phyloP scores from a whole-genome alignment of 768 basidiomycete species.

The Amanita thiersii region DNA sequence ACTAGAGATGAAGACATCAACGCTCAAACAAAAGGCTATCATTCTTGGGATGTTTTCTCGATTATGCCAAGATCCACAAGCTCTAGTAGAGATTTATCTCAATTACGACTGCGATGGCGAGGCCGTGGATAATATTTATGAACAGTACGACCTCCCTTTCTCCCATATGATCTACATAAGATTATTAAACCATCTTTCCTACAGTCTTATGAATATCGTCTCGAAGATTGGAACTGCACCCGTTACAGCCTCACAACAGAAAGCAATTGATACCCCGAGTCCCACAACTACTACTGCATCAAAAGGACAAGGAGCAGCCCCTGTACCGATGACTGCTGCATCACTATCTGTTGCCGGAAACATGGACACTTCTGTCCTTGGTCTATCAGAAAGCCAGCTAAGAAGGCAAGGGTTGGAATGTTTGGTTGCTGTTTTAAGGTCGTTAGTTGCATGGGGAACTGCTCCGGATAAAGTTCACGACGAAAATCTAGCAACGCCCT shows the following conservation, averaged over 20 bases:
- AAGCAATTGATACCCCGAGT: constrained; percentile 49
- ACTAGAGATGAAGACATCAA: constrained; percentile 95
- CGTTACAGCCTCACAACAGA: constrained; percentile 37
- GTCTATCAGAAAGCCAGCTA: constrained; percentile 76
- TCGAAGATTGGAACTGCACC: constrained; percentile 78
- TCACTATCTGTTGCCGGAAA: constrained; percentile 58
- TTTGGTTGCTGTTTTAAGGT: constrained; percentile 79
- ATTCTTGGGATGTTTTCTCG: constrained; percentile 84
- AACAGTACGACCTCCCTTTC: constrained; percentile 66
- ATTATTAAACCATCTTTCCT: no score
- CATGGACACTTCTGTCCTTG: constrained; percentile 59
- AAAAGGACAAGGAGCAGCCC: constrained; percentile 29
- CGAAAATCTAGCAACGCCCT: constrained; percentile 27
- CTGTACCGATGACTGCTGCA: constrained; percentile 57
- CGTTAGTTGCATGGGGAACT: constrained; percentile 87
- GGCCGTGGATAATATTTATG: constrained; percentile 94
- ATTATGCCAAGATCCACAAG: constrained; percentile 93
- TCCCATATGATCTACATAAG: no score
- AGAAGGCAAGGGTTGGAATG: constrained; percentile 93
- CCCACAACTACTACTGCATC: constrained; percentile 49
- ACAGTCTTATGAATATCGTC: constrained; percentile 88
- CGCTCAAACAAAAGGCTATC: constrained; percentile 89
- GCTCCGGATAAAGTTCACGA: constrained; percentile 37
- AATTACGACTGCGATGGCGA: constrained; percentile 98
- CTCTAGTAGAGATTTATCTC: constrained; percentile 95